Conservation (phyloP, 495 filamentous ascomycete genomes). For the Trichoderma virens region DNA sequence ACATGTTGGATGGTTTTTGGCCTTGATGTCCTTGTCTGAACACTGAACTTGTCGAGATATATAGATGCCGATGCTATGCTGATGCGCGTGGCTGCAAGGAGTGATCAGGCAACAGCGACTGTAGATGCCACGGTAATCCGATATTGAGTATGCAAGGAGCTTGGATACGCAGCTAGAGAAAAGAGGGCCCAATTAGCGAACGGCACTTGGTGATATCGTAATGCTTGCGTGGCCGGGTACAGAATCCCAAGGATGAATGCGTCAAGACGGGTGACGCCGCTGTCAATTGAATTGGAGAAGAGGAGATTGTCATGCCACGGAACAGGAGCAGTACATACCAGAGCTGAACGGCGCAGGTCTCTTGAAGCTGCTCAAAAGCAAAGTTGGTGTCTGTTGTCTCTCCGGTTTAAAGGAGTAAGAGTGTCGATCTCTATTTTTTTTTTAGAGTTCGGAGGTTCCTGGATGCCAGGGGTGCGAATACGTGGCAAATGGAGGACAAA, state of each 20-base stretch:
- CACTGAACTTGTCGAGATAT: no score
- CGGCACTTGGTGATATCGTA: not conserved
- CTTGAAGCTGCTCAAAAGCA: not conserved
- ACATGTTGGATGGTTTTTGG: conserved; percentile 48
- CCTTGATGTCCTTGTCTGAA: not conserved
- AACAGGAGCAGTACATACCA: not conserved
- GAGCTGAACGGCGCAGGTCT: not conserved
- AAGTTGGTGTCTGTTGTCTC: not conserved
- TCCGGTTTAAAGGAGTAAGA: not conserved
- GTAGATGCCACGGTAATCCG: not conserved
- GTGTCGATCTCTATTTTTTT: not conserved
- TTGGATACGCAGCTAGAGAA: not conserved
- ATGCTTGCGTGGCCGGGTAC: conserved; percentile 3
- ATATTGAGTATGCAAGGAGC: not conserved
- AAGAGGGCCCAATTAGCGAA: not conserved
- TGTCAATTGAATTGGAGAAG: not conserved
- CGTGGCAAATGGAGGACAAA: not conserved
- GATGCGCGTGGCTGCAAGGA: not conserved
- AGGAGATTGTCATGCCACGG: not conserved
- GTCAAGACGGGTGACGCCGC: not conserved
- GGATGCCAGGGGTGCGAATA: not conserved
- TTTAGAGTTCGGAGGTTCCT: not conserved
- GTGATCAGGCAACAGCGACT: not conserved
- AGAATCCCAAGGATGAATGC: not conserved
- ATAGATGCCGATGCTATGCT: no score